phyloP scores from a whole-genome alignment of 768 basidiomycete genomes.

The Leccinellum albellum region DNA sequence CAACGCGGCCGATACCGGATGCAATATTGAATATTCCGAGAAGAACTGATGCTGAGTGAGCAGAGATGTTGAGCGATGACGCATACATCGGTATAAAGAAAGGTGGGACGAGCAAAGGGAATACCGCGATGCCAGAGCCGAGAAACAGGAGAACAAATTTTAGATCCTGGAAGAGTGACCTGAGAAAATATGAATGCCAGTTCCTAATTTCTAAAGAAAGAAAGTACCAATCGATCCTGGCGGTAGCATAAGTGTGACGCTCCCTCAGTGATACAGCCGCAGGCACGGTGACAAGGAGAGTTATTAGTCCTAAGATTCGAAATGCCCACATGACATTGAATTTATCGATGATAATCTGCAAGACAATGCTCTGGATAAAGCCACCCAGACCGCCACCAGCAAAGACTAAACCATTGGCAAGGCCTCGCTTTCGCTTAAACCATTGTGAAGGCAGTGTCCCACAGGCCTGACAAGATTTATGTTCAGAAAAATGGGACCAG shows the following conservation, averaged over 20 bases:
- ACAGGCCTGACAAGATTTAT: conserved; percentile 9
- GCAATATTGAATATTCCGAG: conserved; percentile 35
- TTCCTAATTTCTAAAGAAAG: neutral
- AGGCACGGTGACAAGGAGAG: conserved; percentile 24
- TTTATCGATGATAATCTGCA: conserved; percentile 25
- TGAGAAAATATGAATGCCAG: conserved; percentile 2
- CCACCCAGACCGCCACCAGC: conserved; percentile 32
- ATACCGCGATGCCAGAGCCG: conserved; percentile 33
- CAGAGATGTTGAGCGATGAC: conserved; percentile 20
- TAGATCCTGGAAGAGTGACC: conserved; percentile 29
- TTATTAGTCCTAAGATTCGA: conserved; percentile 28
- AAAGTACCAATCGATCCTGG: conserved; percentile 22
- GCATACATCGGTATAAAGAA: conserved; percentile 28
- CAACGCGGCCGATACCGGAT: conserved; percentile 32
- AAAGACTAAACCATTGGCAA: conserved; percentile 35
- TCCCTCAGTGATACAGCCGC: conserved; percentile 29
- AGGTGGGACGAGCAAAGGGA: conserved; percentile 33
- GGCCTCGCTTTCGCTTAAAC: conserved; percentile 31
- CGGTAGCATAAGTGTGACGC: conserved; percentile 14
- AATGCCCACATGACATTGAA: conserved; percentile 33
- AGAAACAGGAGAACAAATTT: conserved; percentile 29
- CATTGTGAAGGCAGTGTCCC: conserved; percentile 34
- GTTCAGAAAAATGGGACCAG: neutral
- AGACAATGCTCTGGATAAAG: conserved; percentile 27
- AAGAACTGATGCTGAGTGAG: conserved; percentile 18